Percentiles rank a stretch among this genome's conserved stretches.
Evolutionary conservation across 2,329 filamentous ascomycete species (phyloP).

Genomic region (Aspergillus clavatus): DNA sequence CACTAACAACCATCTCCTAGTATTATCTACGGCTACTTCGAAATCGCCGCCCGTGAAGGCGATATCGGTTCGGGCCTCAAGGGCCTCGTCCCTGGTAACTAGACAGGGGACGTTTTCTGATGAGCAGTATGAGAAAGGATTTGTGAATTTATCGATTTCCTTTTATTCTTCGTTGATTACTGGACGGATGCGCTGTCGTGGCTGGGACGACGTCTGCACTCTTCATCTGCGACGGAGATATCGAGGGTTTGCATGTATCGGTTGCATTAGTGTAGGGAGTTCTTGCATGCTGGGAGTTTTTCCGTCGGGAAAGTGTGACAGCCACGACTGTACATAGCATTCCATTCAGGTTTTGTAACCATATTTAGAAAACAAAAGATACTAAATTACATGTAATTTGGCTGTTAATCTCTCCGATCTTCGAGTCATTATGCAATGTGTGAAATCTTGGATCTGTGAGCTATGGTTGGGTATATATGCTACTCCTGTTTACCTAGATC

Average conservation of each 20-base stretch:
- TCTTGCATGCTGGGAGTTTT: conserved; percentile 2
- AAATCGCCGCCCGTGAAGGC: conserved; percentile 97
- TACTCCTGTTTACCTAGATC: too few species aligned
- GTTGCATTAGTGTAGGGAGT: conserved; percentile 10
- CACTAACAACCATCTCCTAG: conserved; percentile 47
- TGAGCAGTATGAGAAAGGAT: conserved; percentile 30
- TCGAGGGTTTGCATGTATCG: conserved; percentile 11
- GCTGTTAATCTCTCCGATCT: conserved; percentile 8
- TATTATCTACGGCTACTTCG: conserved; percentile 99
- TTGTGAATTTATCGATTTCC: conserved; percentile 21
- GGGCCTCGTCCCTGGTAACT: conserved; percentile 55
- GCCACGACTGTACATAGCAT: conserved; percentile 26
- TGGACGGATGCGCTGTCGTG: conserved; percentile 26
- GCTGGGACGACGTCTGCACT: conserved; percentile 13
- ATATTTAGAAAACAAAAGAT: conserved; percentile 27
- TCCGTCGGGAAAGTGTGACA: conserved; percentile 10
- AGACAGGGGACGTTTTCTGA: conserved; percentile 28
- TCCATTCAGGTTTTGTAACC: conserved; percentile 32
- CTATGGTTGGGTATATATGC: not conserved
- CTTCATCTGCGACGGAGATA: conserved; percentile 3
- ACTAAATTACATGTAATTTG: conserved; percentile 21
- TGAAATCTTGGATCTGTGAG: too few species aligned
- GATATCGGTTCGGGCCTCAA: conserved; percentile 73
- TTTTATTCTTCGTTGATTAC: conserved; percentile 22
- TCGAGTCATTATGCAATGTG: too few species aligned